Conservation (phyloP, 2,329 filamentous ascomycete genomes). For the Ceratocystis huliohia region DNA sequence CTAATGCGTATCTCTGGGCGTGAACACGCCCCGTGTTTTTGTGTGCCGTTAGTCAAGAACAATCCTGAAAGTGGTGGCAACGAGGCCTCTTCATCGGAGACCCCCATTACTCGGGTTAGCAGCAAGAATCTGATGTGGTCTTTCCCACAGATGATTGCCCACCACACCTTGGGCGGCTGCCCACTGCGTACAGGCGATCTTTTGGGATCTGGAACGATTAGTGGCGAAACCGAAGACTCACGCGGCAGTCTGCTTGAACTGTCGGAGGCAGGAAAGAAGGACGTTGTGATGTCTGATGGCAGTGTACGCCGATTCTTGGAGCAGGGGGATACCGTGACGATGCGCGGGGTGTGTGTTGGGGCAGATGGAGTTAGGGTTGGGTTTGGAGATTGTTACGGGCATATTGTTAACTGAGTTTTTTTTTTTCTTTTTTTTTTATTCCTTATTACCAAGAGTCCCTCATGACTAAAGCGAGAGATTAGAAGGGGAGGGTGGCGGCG, state of each 20-base stretch:
- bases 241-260: constrained; percentile 36
- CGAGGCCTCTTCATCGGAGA: neutral
- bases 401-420: constrained; percentile 23
- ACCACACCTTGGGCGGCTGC: constrained; percentile 61
- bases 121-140: constrained; percentile 48
- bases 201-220: constrained; percentile 41
- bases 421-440: too few species aligned
- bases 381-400: constrained; percentile 34
- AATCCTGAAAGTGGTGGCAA: neutral
- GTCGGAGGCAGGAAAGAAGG: constrained; percentile 34
- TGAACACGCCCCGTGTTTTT: neutral
- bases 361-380: constrained; percentile 28
- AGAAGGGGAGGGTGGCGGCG: neutral
- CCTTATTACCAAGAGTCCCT: too few species aligned
- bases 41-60: neutral
- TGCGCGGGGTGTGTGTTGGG: constrained; percentile 31
- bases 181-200: constrained; percentile 57
- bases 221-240: constrained; percentile 31
- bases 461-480: neutral
- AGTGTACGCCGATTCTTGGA: constrained; percentile 34
- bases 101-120: constrained; percentile 18
- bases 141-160: constrained; percentile 65
- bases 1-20: neutral
- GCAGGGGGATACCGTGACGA: constrained; percentile 34
- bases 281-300: constrained; percentile 31